phyloP scores from a whole-genome alignment of 1,284 basidiomycete genomes.

The Ceratobasidium sp. region DNA sequence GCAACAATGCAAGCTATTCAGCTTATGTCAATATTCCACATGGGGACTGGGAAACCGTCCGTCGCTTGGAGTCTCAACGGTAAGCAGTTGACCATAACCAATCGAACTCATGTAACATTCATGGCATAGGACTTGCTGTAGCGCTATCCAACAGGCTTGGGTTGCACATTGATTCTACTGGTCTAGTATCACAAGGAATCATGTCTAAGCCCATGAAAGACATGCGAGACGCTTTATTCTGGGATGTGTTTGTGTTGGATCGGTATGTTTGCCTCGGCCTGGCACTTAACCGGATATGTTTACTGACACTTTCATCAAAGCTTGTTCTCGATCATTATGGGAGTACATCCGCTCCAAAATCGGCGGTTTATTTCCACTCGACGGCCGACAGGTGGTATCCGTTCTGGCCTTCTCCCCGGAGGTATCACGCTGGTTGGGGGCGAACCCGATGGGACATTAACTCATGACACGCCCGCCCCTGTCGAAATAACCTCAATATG shows the following conservation, averaged over 20 bases:
- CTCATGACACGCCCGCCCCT: not conserved
- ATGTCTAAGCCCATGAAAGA: conserved; percentile 14
- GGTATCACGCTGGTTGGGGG: conserved; percentile 19
- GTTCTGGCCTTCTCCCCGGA: not conserved
- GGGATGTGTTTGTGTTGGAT: conserved; percentile 14
- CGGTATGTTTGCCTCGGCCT: not conserved
- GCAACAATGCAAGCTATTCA: conserved; percentile 33
- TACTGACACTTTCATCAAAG: not conserved
- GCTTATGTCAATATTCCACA: conserved; percentile 17
- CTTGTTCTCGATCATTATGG: conserved; percentile 28
- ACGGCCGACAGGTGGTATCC: conserved; percentile 4
- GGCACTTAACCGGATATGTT: not conserved
- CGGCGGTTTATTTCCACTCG: conserved; percentile 23
- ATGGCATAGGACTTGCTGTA: conserved; percentile 14
- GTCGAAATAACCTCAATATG: not conserved
- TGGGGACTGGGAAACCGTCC: conserved; percentile 9
- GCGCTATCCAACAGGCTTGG: conserved; percentile 27
- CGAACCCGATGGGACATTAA: not conserved
- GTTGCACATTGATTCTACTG: conserved; percentile 27
- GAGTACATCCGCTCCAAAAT: conserved; percentile 12
- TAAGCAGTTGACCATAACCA: not conserved
- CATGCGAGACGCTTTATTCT: conserved; percentile 10
- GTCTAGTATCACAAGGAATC: conserved; percentile 13
- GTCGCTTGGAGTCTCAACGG: conserved; percentile 31
- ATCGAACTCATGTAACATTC: not conserved